Percentiles rank a stretch among this genome's conserved stretches.
Conservation (phyloP, 495 filamentous ascomycete species). For the Trichoderma erinaceum region DNA sequence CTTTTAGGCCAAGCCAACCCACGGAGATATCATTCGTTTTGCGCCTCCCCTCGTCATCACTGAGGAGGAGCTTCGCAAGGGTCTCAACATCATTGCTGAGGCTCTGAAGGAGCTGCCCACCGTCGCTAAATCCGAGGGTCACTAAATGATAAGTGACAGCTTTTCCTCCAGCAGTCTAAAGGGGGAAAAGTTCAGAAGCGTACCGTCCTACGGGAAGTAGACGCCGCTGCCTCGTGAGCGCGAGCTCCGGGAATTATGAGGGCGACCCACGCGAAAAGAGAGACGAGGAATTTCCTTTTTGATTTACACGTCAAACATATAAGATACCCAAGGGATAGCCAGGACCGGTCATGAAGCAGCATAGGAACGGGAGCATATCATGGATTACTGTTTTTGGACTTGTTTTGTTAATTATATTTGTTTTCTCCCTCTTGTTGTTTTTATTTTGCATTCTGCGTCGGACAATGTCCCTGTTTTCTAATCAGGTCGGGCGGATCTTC, state of each 20-base stretch:
- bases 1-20: slow-evolving; percentile 88
- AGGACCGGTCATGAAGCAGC: slow-evolving; percentile 13
- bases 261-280: slow-evolving; percentile 12
- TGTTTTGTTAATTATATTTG: background rate
- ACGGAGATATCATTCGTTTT: slow-evolving; percentile 95
- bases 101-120: slow-evolving; percentile 60
- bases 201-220: slow-evolving; percentile 12
- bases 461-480: background rate
- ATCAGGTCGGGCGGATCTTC: background rate
- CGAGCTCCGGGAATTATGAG: slow-evolving; percentile 14
- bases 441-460: background rate
- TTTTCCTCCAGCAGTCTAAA: background rate
- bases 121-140: slow-evolving; percentile 22
- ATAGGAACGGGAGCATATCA: slow-evolving; percentile 10
- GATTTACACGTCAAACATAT: slow-evolving; percentile 13
- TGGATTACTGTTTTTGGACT: background rate
- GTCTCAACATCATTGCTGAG: slow-evolving; percentile 67
- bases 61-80: slow-evolving; percentile 74
- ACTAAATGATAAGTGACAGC: background rate
- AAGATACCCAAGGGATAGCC: slow-evolving; percentile 13
- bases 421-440: background rate
- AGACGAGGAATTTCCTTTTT: slow-evolving; percentile 9
- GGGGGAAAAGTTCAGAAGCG: background rate
- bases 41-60: slow-evolving; percentile 84
- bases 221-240: slow-evolving; percentile 12